A percentile compares a stretch with the other conserved stretches of the same genome.
phyloP scores from a whole-genome alignment of 78 protist genomes.

The Polysphondylium violaceum region DNA sequence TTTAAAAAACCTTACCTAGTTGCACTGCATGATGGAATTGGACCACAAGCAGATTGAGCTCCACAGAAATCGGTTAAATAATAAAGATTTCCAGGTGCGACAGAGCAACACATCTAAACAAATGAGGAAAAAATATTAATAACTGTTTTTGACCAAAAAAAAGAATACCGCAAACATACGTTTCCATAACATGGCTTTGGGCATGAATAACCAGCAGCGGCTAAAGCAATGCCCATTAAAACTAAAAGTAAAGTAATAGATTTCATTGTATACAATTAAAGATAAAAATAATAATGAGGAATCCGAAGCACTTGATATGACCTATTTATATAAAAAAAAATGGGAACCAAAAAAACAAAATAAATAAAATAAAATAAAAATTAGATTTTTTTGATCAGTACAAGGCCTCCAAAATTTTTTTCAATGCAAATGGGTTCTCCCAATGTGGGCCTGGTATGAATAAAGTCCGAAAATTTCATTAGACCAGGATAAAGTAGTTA shows the following conservation, averaged over 20 bases:
- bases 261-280: no score
- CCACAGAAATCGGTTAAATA: constrained; percentile 77
- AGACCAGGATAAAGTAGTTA: no score
- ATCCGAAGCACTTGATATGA: no score
- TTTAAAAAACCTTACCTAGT: neutral
- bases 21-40: constrained; percentile 43
- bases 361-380: neutral
- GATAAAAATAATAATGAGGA: no score
- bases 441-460: no score
- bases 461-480: no score
- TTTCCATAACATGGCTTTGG: constrained; percentile 70
- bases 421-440: no score
- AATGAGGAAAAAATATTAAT: neutral
- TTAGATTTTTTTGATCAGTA: no score
- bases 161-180: neutral
- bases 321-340: no score
- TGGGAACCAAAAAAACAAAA: no score
- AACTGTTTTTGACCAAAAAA: neutral
- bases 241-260: neutral
- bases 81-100: constrained; percentile 27
- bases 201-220: neutral
- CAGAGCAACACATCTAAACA: constrained; percentile 44
- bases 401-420: no score
- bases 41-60: constrained; percentile 55
- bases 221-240: neutral